A percentile compares a stretch with the other conserved stretches of the same genome.
Evolutionary conservation across 768 basidiomycete species (phyloP).

Genomic region (Hericium rajendrae): DNA sequence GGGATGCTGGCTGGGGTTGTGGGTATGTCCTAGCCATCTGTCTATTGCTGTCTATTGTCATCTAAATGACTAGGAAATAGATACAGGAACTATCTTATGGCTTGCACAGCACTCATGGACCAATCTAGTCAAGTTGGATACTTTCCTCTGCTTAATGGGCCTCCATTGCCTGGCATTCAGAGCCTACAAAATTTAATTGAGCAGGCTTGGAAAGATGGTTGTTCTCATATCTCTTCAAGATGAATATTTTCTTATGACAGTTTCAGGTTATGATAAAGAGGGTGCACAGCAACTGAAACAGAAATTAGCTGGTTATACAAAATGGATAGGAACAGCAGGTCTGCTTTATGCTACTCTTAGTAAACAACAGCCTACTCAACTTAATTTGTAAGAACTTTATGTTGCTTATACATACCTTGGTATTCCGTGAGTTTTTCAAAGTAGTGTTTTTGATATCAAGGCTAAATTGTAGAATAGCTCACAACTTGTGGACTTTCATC

Average conservation of each 20-base stretch:
- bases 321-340: constrained; percentile 83
- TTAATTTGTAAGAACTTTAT: background rate
- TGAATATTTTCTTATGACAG: background rate
- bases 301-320: constrained; percentile 42
- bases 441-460: background rate
- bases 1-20: background rate
- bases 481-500: background rate
- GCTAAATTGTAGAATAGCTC: background rate
- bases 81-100: constrained; percentile 77
- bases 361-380: too few species aligned
- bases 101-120: constrained; percentile 58
- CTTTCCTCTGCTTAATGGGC: background rate
- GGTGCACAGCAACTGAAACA: constrained; percentile 53
- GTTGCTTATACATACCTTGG: background rate
- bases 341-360: background rate
- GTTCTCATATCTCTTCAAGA: background rate
- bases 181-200: background rate
- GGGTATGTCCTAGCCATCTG: background rate
- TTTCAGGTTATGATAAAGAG: constrained; percentile 57
- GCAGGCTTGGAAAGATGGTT: background rate
- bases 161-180: background rate
- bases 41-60: constrained; percentile 47
- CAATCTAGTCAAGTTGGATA: constrained; percentile 45
- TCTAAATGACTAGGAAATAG: constrained; percentile 52
- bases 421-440: background rate